Conservation (phyloP, 352 stramenopile genomes). For the Globisporangium irregulare region DNA sequence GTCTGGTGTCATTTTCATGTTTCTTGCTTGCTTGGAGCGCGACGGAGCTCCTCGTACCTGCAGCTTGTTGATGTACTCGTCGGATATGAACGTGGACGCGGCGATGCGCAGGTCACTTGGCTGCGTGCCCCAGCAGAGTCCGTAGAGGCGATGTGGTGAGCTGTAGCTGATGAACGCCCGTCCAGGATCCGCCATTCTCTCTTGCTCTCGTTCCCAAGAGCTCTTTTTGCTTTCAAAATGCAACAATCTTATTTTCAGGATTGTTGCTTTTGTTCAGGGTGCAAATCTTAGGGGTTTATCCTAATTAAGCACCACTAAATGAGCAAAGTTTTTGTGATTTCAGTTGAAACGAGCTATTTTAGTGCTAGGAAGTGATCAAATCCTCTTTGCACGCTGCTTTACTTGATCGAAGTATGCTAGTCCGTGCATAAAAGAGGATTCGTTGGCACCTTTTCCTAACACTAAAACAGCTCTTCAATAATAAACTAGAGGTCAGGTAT, state of each 20-base stretch:
- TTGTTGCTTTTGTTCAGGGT: background rate
- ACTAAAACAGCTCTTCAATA: no score
- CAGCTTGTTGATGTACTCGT: conserved; percentile 88
- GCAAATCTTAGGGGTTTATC: background rate
- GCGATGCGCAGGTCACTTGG: conserved; percentile 60
- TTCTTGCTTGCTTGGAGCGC: background rate
- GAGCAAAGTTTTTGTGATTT: no score
- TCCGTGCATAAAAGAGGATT: no score
- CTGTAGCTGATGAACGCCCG: conserved; percentile 71
- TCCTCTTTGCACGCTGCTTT: no score
- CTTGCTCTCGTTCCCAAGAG: background rate
- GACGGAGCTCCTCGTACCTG: conserved; percentile 38
- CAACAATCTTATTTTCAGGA: background rate
- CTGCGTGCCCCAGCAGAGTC: conserved; percentile 72
- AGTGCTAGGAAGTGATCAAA: no score
- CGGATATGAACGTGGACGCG: conserved; percentile 74
- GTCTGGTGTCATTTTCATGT: background rate
- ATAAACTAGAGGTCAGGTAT: no score
- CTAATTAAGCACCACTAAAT: background rate
- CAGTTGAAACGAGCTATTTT: no score
- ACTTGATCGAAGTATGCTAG: no score
- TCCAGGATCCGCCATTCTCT: conserved; percentile 11
- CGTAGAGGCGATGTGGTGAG: conserved; percentile 64
- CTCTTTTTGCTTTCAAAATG: background rate
- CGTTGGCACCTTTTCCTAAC: no score